A percentile compares a stretch with the other conserved stretches of the same genome.
These are phyloP conservation scores for Collybia sordida DNA, from an alignment of 768 basidiomycete genomes.

Conservation along the genomic window DNA sequence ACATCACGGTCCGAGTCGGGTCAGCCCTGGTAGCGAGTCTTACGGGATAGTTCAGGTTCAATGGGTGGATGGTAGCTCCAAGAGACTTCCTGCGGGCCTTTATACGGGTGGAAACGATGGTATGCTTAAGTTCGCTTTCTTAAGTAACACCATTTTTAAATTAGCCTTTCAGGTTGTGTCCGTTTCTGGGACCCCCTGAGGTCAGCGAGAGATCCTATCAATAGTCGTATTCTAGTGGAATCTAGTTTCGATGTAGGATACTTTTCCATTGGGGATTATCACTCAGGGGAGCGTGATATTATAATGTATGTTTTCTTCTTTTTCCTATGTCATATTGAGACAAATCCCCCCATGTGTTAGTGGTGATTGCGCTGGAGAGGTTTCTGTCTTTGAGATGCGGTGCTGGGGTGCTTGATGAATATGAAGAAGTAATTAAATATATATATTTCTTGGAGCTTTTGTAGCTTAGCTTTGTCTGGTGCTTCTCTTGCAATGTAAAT, in stretches of 20 bases:
- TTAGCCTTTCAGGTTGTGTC: slow-evolving; percentile 53
- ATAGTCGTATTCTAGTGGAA: slow-evolving; percentile 52
- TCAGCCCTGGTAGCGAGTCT: slow-evolving; percentile 25
- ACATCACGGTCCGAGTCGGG: slow-evolving; percentile 38
- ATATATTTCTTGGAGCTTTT: too few species aligned
- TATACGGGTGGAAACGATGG: slow-evolving; percentile 67
- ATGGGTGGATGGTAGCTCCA: slow-evolving; percentile 47
- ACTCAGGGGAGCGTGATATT: slow-evolving; percentile 50
- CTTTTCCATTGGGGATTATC: slow-evolving; percentile 59
- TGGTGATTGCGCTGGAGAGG: slow-evolving; percentile 48
- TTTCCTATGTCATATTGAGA: neutral
- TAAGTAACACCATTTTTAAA: neutral
- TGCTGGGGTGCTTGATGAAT: slow-evolving; percentile 1
- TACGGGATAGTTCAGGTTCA: slow-evolving; percentile 53
- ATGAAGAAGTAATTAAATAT: too few species aligned
- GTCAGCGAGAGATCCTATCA: slow-evolving; percentile 33
- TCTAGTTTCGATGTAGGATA: slow-evolving; percentile 55
- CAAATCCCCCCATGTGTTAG: slow-evolving; percentile 21
- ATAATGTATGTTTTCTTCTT: slow-evolving; percentile 49
- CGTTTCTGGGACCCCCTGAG: slow-evolving; percentile 62
- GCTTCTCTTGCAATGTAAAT: too few species aligned
- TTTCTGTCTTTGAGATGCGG: slow-evolving; percentile 40
- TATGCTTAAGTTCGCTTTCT: slow-evolving; percentile 23
- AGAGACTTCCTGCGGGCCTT: slow-evolving; percentile 40
- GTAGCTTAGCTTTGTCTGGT: too few species aligned